phyloP scores from a whole-genome alignment of 768 basidiomycete genomes.

The Symmetrospora coprosmae region DNA sequence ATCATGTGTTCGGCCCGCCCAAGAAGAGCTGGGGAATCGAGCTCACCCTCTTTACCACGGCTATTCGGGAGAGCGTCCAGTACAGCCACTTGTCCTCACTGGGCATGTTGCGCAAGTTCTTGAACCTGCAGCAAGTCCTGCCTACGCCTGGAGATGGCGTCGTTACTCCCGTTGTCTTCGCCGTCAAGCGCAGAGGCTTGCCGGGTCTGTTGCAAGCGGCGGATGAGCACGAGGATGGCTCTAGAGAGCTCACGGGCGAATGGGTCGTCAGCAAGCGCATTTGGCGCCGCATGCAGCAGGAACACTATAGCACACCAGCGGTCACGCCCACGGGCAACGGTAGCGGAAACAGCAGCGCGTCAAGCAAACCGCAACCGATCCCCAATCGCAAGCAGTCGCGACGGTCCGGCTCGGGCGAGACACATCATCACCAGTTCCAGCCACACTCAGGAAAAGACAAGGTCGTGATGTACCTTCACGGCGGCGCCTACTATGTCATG shows the following conservation, averaged over 20 bases:
- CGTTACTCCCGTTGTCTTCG: constrained; percentile 86
- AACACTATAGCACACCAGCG: constrained; percentile 30
- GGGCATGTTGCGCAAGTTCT: constrained; percentile 51
- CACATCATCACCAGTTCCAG: background rate
- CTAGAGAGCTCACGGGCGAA: constrained; percentile 73
- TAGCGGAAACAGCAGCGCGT: too few relatives aligned
- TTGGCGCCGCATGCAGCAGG: constrained; percentile 64
- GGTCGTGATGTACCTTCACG: constrained; percentile 12
- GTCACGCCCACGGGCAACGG: background rate
- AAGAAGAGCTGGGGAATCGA: constrained; percentile 85
- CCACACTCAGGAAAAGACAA: background rate
- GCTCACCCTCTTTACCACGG: constrained; percentile 60
- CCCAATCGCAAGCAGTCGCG: too few relatives aligned
- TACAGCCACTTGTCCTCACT: constrained; percentile 76
- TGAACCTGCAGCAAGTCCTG: constrained; percentile 69
- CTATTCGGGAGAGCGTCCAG: constrained; percentile 68
- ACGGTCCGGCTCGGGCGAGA: background rate
- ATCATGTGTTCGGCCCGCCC: constrained; percentile 73
- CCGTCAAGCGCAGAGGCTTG: constrained; percentile 55
- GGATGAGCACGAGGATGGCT: constrained; percentile 60
- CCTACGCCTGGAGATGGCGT: constrained; percentile 72
- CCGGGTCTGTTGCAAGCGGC: constrained; percentile 63
- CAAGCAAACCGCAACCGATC: too few relatives aligned
- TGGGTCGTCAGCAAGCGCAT: constrained; percentile 91
- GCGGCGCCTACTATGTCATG: constrained; percentile 83